phyloP scores from a whole-genome alignment of 83 land plant species.

The Diphasiastrum complanatum region DNA sequence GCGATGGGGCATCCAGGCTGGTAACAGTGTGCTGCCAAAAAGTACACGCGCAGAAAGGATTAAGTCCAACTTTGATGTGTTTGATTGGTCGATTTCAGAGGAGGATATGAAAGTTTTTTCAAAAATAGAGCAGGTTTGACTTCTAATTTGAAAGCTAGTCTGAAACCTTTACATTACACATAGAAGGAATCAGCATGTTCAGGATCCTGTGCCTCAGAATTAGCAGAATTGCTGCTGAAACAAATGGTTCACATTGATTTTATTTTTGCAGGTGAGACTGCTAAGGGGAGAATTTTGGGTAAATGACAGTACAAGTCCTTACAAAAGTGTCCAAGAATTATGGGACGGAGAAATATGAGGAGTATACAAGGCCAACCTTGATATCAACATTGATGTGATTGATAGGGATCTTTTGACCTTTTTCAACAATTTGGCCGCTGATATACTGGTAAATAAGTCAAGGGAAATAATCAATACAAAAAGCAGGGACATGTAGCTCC shows the following conservation, averaged over 20 bases:
- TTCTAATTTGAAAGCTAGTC: not conserved
- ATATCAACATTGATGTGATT: too few species aligned
- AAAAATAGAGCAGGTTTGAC: slow-evolving; percentile 2
- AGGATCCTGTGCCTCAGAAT: too few species aligned
- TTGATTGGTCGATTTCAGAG: slow-evolving; percentile 1
- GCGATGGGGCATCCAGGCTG: slow-evolving; percentile 3
- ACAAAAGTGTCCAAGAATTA: not conserved
- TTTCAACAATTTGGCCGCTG: too few species aligned
- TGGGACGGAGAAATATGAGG: not conserved
- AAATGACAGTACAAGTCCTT: slow-evolving; percentile 1
- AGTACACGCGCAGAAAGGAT: not conserved
- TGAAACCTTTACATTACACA: too few species aligned
- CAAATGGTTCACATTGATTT: not conserved
- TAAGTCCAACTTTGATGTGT: not conserved
- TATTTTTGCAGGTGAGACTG: not conserved
- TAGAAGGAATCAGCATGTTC: too few species aligned
- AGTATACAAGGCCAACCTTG: not conserved
- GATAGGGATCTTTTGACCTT: too few species aligned
- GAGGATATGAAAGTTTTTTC: not conserved
- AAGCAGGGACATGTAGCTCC: too few species aligned
- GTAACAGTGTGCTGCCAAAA: slow-evolving; percentile 2
- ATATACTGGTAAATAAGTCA: too few species aligned
- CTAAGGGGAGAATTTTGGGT: not conserved
- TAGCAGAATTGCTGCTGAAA: not conserved
- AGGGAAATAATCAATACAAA: too few species aligned